These are phyloP conservation scores for Quercus dentata DNA, from an alignment of 306 rosid genomes.

Conservation along the genomic window DNA sequence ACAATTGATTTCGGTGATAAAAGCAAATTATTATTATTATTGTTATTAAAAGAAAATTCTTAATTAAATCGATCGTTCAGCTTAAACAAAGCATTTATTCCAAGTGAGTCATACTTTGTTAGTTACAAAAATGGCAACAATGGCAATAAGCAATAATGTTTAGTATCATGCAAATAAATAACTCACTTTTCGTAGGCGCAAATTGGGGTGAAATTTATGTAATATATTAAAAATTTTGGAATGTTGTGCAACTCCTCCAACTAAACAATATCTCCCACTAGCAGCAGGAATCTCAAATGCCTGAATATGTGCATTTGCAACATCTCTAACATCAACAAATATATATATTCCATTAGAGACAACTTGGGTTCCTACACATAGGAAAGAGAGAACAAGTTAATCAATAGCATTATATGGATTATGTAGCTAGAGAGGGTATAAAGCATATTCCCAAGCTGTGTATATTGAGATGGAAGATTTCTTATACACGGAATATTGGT, in stretches of 20 bases:
- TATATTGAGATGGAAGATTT: neutral
- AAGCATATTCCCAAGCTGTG: neutral
- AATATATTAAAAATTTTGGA: conserved; percentile 49
- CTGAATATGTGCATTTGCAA: conserved; percentile 67
- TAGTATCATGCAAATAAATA: neutral
- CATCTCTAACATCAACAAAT: conserved; percentile 79
- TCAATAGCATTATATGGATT: neutral
- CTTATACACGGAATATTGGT: no score
- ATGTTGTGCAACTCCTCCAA: conserved; percentile 48
- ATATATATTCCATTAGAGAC: conserved; percentile 42
- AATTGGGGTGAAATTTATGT: conserved; percentile 46
- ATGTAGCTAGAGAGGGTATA: neutral
- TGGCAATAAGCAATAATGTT: neutral
- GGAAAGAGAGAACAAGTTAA: neutral
- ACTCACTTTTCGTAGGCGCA: conserved; percentile 60
- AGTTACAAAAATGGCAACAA: neutral
- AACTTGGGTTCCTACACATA: conserved; percentile 48
- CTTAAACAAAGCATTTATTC: no score
- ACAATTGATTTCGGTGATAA: neutral
- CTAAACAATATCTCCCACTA: conserved; percentile 62
- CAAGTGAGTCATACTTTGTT: no score
- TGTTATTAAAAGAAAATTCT: neutral
- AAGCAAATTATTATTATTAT: no score
- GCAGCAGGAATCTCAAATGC: conserved; percentile 85
- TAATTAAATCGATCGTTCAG: no score